Evolutionary conservation across 768 basidiomycete species (phyloP).

Genomic region (Lentinula sp.): DNA sequence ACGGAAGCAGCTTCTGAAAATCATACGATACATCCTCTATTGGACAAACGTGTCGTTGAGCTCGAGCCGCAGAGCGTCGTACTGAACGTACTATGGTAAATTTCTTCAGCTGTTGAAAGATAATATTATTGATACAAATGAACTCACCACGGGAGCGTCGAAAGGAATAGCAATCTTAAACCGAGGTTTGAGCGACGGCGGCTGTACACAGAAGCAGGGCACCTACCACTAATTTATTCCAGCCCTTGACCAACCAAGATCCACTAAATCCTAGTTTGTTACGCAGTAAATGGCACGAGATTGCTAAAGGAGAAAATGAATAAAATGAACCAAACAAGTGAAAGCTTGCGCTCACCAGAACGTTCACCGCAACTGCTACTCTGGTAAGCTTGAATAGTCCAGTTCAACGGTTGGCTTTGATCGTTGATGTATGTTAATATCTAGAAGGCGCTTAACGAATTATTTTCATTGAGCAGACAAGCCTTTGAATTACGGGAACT

Average conservation of each 20-base stretch:
- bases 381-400: constrained; percentile 9
- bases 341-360: constrained; percentile 10
- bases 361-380: constrained; percentile 22
- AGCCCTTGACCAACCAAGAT: constrained; percentile 14
- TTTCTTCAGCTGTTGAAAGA: no score
- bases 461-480: background rate
- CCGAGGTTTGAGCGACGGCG: background rate
- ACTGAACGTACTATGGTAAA: no score
- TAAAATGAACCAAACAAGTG: background rate
- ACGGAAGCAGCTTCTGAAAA: no score
- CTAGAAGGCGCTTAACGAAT: background rate
- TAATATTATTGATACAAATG: background rate
- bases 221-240: constrained; percentile 16
- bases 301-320: constrained; percentile 8
- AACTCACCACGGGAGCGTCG: background rate
- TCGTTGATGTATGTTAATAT: constrained; percentile 1
- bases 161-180: constrained; percentile 4
- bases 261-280: constrained; percentile 18
- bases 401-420: constrained; percentile 1
- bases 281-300: constrained; percentile 16
- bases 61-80: no score
- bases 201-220: no score
- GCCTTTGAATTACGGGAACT: constrained; percentile 4
- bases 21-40: no score
- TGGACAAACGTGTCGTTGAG: no score